phyloP scores from a whole-genome alignment of 2,329 filamentous ascomycete species.

The Grosmannia serpens region DNA sequence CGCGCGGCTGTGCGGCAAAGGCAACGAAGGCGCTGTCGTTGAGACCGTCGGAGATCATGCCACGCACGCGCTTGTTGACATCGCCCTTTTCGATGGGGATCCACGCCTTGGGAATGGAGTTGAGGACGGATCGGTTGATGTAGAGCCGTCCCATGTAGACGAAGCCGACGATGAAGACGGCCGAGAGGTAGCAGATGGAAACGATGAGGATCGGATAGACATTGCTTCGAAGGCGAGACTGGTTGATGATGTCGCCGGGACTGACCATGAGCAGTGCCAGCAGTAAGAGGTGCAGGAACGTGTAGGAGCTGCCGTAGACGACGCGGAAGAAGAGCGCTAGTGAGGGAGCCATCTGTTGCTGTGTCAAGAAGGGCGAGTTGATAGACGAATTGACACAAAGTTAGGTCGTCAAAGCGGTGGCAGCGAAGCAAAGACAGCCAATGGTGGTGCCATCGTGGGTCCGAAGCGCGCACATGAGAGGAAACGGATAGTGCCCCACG shows the following conservation, averaged over 20 bases:
- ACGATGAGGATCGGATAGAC: constrained; percentile 77
- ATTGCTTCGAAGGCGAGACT: constrained; percentile 55
- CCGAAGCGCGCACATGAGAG: no score
- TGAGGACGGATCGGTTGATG: constrained; percentile 68
- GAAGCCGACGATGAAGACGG: constrained; percentile 56
- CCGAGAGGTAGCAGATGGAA: constrained; percentile 62
- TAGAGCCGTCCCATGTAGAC: constrained; percentile 80
- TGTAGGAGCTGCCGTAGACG: constrained; percentile 71
- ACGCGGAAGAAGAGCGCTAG: constrained; percentile 57
- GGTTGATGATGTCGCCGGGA: constrained; percentile 69
- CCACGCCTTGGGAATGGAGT: constrained; percentile 76
- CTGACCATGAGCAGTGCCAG: constrained; percentile 65
- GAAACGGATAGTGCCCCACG: no score
- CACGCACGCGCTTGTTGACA: constrained; percentile 60
- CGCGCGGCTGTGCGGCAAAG: constrained; percentile 60
- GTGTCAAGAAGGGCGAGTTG: neutral
- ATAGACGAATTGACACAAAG: no score
- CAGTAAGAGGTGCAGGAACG: constrained; percentile 62
- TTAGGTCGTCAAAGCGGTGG: no score
- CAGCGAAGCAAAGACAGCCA: no score
- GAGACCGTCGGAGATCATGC: constrained; percentile 62
- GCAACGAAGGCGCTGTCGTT: constrained; percentile 70
- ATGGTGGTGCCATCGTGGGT: no score
- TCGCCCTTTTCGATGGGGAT: constrained; percentile 80
- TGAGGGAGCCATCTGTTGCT: constrained; percentile 25